Evolutionary conservation across 1,284 basidiomycete genomes (phyloP).

Genomic region (Cryptococcus depauperatus): DNA sequence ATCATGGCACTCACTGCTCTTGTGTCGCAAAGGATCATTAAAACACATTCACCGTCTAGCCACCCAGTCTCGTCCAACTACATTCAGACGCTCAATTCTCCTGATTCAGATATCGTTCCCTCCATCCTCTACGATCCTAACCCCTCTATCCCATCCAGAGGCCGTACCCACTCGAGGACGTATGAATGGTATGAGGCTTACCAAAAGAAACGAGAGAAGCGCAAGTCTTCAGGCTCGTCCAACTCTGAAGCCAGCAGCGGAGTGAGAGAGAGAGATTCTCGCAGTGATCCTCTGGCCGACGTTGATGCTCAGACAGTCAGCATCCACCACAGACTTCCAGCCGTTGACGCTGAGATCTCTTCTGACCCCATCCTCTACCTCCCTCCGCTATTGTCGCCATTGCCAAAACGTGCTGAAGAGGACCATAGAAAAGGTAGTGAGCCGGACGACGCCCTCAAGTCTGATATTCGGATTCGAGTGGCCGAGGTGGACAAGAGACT

Average conservation of each 20-base stretch:
- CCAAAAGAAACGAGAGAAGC: background rate
- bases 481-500: background rate
- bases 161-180: constrained; percentile 5
- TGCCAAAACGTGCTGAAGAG: constrained; percentile 42
- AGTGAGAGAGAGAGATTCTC: background rate
- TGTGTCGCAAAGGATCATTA: too few species aligned
- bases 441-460: background rate
- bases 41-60: too few species aligned
- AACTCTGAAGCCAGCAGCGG: background rate
- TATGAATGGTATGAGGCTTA: constrained; percentile 4
- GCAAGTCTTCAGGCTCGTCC: background rate
- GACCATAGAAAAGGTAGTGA: constrained; percentile 16
- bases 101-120: constrained; percentile 15
- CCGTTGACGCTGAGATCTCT: constrained; percentile 29
- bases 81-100: too few species aligned
- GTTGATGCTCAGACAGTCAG: constrained; percentile 8
- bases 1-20: too few species aligned
- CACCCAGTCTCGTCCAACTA: too few species aligned
- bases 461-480: background rate
- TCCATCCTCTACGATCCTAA: constrained; percentile 11
- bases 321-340: constrained; percentile 7
- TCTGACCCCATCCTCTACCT: constrained; percentile 59
- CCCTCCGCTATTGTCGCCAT: constrained; percentile 66
- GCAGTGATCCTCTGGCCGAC: background rate
- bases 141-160: constrained; percentile 2